Conservation (phyloP, 2,329 filamentous ascomycete species). For the Aspergillus versicolor region DNA sequence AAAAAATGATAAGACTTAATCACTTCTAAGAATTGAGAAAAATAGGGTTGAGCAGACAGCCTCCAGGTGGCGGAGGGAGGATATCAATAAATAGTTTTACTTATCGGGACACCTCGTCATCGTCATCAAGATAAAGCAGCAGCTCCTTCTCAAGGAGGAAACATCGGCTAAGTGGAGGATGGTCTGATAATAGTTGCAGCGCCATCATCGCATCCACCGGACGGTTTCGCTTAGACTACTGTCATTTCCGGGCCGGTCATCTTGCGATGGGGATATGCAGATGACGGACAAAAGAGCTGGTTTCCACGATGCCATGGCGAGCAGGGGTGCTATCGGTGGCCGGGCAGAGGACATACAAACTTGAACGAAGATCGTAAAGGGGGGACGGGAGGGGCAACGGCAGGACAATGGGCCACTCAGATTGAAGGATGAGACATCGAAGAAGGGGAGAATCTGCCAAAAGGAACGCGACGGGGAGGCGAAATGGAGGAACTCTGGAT, state of each 20-base stretch:
- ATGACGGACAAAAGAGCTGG: slow-evolving; percentile 14
- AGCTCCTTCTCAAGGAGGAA: slow-evolving; percentile 16
- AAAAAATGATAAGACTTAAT: background rate
- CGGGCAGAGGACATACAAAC: slow-evolving; percentile 21
- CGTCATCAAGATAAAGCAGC: slow-evolving; percentile 16
- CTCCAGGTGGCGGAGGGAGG: slow-evolving; percentile 9
- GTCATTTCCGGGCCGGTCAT: slow-evolving; percentile 24
- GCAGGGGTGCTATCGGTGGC: slow-evolving; percentile 23
- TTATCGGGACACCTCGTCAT: slow-evolving; percentile 14
- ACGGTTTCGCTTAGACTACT: slow-evolving; percentile 21
- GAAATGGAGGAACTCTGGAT: slow-evolving; percentile 8
- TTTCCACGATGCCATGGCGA: slow-evolving; percentile 20
- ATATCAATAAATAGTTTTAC: slow-evolving; percentile 18
- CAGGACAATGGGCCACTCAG: slow-evolving; percentile 19
- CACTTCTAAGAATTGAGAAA: background rate
- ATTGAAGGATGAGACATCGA: slow-evolving; percentile 8
- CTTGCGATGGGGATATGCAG: slow-evolving; percentile 19
- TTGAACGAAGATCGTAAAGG: slow-evolving; percentile 16
- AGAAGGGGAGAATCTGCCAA: slow-evolving; percentile 16
- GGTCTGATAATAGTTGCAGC: slow-evolving; percentile 20
- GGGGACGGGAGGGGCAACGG: slow-evolving; percentile 21
- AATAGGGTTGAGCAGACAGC: background rate
- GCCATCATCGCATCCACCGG: slow-evolving; percentile 22
- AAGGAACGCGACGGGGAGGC: slow-evolving; percentile 14
- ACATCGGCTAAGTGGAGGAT: slow-evolving; percentile 14